Percentiles rank a stretch among this genome's conserved stretches.
phyloP scores from a whole-genome alignment of 2,329 filamentous ascomycete genomes.

The Alternaria sp. region DNA sequence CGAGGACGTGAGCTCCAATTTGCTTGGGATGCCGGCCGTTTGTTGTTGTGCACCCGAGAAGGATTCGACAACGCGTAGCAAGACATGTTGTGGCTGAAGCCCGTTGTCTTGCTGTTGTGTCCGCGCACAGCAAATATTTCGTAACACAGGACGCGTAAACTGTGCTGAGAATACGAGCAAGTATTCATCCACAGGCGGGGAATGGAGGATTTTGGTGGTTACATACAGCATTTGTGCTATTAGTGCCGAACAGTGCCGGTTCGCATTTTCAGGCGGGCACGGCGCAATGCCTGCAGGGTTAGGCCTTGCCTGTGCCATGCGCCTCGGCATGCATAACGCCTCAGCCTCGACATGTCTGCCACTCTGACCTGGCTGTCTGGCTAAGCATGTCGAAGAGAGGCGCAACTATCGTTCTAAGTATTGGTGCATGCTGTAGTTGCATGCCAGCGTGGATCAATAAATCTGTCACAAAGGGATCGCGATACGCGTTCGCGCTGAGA shows the following conservation, averaged over 20 bases:
- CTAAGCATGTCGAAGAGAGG: constrained; percentile 5
- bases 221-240: constrained; percentile 20
- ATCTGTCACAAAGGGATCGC: constrained; percentile 7
- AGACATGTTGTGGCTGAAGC: background rate
- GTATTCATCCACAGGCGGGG: constrained; percentile 5
- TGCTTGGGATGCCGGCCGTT: constrained; percentile 30
- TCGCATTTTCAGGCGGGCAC: constrained; percentile 27
- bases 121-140: background rate
- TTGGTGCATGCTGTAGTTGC: constrained; percentile 5
- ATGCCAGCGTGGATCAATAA: constrained; percentile 7
- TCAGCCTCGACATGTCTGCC: constrained; percentile 16
- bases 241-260: constrained; percentile 30
- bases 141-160: constrained; percentile 11
- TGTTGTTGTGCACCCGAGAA: constrained; percentile 30
- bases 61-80: constrained; percentile 19
- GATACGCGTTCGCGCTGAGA: constrained; percentile 13
- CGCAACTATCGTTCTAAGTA: background rate
- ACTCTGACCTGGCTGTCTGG: constrained; percentile 15
- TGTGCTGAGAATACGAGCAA: constrained; percentile 4
- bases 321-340: background rate
- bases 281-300: constrained; percentile 29
- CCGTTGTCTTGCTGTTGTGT: constrained; percentile 1
- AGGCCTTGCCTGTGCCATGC: constrained; percentile 20
- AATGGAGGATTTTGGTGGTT: constrained; percentile 12
- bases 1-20: constrained; percentile 30